Base-by-base conservation (phyloP, 2,329 filamentous ascomycete species). In the Trichophyton verrucosum region DNA sequence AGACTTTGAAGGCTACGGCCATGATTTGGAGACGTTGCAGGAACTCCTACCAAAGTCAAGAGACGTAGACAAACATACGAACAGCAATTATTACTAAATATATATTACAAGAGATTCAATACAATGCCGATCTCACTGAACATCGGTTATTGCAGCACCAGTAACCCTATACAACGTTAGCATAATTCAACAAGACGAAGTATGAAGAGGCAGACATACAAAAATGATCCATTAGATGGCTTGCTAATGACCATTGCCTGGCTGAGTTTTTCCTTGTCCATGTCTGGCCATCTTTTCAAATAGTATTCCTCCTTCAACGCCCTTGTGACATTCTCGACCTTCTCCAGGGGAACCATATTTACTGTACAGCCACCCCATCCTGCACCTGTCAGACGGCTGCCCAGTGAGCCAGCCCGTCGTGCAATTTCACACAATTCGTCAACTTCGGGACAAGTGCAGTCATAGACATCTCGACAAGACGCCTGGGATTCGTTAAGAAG, bases 321-420 rank as follows among this genome's bases (percentile, higher is more conserved):
- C 68, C 82, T 80, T 72, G 83, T 89, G 22, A 99, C 88, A 27
- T 78, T 82, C 3, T 86, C 85, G 0, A 96, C 87, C 74, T 87
- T 92, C 68, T 90, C 82, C 61, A 85, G 88, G 0, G 92, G 88
- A 59, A 97, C 87, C 61, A 99, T 81, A 76, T 99, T 94, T 61
- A 99, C 92, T 63, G 85, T 94, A 76, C 94, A 97, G 1, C 94
- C 94, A 64, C 94, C 94, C 94, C 94, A 99, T 2, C 94, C 94
- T 0, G 94, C 94, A 44, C 94, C 94, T 0, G 92, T 97, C 67
- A 96, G 76, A 27, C 92, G 80, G 67, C 88, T 91, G 30, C 92
- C 94, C 71, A 90, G 91, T 17, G 88, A 84, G 1, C 94, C 94
- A 0, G 88, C 88, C 15, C 78, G 80, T 30, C 86, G 81, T 0